Base-by-base conservation (phyloP, 2,329 filamentous ascomycete genomes). In the Calonectria multiphialidica region DNA sequence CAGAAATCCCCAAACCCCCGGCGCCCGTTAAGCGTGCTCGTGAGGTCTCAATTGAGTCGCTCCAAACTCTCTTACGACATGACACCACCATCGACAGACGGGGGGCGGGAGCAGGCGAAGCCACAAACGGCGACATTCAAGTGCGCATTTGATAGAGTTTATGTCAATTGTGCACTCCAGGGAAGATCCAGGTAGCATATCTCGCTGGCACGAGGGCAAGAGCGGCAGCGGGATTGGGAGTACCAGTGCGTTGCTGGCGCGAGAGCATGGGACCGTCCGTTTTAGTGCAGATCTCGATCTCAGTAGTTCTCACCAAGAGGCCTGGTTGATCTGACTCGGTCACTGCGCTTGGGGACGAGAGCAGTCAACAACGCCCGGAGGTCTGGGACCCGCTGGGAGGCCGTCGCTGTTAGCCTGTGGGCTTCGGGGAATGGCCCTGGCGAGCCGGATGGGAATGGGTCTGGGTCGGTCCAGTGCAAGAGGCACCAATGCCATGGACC, bases 201-300 rank as follows among this genome's bases (percentile, higher is more conserved):
- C 57, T 66, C 33, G 33, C 53, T 70, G 71, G 68, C 70, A 75
- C 53, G 72, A 75, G 73, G 35, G 45, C 69, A 66, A 71, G 57
- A 37, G 68, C 66, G 59, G 44, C 44, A 59, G 68, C 74, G 66
- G 75, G 75, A 76, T 74, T 72, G 72, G 73, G 74, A 72, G 61
- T 66, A 66, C 40, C 71, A 72, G 71, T 71, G 73, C 53, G 53
- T 59, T 59, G 53, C 53, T 28, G 49, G 16, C 53, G 73, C 59
- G 53, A 71, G 65, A 72, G 73, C 73, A 66, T 75, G 70, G 72
- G 49, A 78, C 68, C 55, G 70, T 70, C 73, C 63, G 71, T 73
- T 73, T 78, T 78, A 79, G 77, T 76, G 77, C 62, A 80, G 77
- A 80, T 80, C 78, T 74, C 76, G 78, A 80, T 80, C 75, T 72